These are phyloP conservation scores for Didymella arachidicola DNA, from an alignment of 2,329 filamentous ascomycete species.

Conservation along the genomic window DNA sequence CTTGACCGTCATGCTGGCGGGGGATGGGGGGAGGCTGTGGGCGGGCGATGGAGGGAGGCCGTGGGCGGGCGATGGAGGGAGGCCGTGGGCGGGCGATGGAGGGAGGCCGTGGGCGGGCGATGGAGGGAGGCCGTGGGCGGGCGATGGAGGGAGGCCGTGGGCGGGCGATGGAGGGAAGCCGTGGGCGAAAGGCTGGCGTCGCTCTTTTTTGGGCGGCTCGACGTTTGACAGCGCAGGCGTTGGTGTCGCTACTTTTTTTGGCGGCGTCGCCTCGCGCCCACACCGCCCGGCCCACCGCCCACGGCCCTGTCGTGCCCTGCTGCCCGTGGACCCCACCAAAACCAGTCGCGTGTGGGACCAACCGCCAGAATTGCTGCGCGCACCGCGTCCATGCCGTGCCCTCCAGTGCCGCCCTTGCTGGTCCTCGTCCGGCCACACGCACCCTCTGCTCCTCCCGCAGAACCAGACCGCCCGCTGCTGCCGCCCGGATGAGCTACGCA, in stretches of 20 bases:
- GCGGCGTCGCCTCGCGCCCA: not conserved
- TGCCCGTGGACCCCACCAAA: slow-evolving; percentile 1
- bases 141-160: not conserved
- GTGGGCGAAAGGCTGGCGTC: not conserved
- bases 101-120: not conserved
- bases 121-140: not conserved
- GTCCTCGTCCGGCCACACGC: not conserved
- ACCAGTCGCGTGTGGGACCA: not conserved
- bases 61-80: not conserved
- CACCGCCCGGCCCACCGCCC: slow-evolving; percentile 1
- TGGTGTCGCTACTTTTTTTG: slow-evolving; percentile 11
- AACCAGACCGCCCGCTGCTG: not conserved
- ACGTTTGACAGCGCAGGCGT: not conserved
- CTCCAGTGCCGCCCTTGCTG: not conserved
- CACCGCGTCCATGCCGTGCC: not conserved
- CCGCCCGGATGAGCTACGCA: slow-evolving; percentile 21
- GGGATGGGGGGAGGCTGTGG: not conserved
- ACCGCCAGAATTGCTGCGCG: not conserved
- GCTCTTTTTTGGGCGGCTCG: no score
- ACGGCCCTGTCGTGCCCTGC: not conserved
- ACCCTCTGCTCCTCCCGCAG: not conserved
- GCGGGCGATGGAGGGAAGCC: no score
- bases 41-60: not conserved
- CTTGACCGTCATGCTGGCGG: slow-evolving; percentile 61
- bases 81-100: not conserved